Evolutionary conservation across 1,284 basidiomycete genomes (phyloP), one percentile per base, ranked within the genome.

Genomic region (Mycosarcoma maydis): DNA sequence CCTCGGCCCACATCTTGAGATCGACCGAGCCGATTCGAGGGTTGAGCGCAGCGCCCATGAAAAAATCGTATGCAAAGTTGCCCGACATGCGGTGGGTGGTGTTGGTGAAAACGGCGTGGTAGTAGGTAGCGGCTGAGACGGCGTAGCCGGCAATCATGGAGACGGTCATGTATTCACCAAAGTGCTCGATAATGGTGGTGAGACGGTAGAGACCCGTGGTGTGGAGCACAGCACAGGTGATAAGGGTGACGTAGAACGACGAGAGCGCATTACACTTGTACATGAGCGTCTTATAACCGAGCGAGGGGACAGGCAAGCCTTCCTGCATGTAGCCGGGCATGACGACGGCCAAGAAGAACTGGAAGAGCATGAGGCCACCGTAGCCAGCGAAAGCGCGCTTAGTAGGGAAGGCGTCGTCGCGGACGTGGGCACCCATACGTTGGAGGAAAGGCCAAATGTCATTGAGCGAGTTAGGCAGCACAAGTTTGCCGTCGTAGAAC

Each of bases 1-100:
- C 95, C 83, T 98, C 95, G 23, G 92, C 92, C 82, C 94, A 98
- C 94, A 99, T 98, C 86, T 98, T 98, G 80, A 98, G 85, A 84
- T 98, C 95, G 73, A 98, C 87, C 30, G 86, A 86, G n/a, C 94
- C 93, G 68, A 98, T 87, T 58, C 95, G 89, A 13, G 96, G 96
- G 85, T 98, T 98, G 68, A 99, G 86, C 50, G 87, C 87, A 33
- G 94, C 93, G 42, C 96, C 96, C 94, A 98, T 98, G 84, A 84
- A 84, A 46, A 79, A 76, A 72, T 82, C 81, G 67, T 82, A 99
- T 72, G 94, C 87, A 83, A 91, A 88, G 84, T 89, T 95, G 48
- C 93, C 94, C 16, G 91, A 93, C 91, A 97, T 95, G 70, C 95
- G 87, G 56, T 80, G 76, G 41, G 74, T 69, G 39, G 75, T 75